Evolutionary conservation across 495 filamentous ascomycete species (phyloP).

Genomic region (Neurospora sp.): DNA sequence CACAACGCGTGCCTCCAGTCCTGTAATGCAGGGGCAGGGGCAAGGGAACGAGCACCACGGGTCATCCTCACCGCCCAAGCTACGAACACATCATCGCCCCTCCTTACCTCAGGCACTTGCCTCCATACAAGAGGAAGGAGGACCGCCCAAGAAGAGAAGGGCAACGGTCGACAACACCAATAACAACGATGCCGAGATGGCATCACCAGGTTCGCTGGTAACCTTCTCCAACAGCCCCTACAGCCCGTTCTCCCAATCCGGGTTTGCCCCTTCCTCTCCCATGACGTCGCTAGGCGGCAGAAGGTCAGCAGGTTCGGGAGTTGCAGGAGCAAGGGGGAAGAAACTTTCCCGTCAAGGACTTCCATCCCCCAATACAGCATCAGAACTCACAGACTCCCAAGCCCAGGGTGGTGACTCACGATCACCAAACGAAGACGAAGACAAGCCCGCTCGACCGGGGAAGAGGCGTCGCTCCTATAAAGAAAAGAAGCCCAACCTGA

Average conservation of each 20-base stretch:
- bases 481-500: conserved; percentile 51
- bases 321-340: not conserved
- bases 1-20: conserved; percentile 51
- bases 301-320: not conserved
- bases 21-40: conserved; percentile 16
- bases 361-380: not conserved
- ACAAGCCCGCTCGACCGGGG: not conserved
- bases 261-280: not conserved
- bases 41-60: conserved; percentile 20
- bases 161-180: not conserved
- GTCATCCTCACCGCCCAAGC: not conserved
- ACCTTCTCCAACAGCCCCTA: not conserved
- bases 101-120: not conserved
- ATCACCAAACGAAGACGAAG: not conserved
- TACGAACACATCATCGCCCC: not conserved
- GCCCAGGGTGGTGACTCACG: not conserved
- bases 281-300: not conserved
- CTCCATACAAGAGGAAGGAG: not conserved
- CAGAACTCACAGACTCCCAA: not conserved
- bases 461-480: conserved; percentile 30
- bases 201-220: not conserved
- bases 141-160: not conserved
- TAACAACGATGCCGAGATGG: not conserved
- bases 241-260: not conserved
- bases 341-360: not conserved